Conservation (phyloP, 169 alveolate genomes). For the Cardiosporidium cionae region DNA sequence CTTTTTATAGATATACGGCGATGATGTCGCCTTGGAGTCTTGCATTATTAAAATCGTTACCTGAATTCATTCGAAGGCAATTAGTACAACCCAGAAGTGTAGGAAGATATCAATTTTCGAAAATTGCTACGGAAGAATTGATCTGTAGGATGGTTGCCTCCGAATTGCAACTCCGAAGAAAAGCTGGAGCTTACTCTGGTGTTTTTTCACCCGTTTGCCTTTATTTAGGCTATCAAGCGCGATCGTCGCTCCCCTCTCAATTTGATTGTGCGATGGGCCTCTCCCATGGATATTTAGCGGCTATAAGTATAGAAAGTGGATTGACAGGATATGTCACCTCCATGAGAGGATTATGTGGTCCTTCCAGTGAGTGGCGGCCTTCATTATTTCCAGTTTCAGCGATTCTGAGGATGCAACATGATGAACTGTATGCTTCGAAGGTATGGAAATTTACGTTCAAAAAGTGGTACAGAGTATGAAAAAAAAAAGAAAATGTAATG, state of each 20-base stretch:
- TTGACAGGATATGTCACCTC: conserved; percentile 85
- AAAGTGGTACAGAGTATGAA: too few relatives aligned
- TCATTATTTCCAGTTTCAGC: conserved; percentile 85
- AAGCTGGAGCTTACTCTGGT: conserved; percentile 64
- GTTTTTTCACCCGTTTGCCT: conserved; percentile 89
- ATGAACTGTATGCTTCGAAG: too few relatives aligned
- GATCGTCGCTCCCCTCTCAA: conserved; percentile 93
- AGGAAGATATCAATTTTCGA: too few relatives aligned
- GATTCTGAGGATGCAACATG: too few relatives aligned
- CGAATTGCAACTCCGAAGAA: conserved; percentile 67
- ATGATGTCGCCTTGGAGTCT: conserved; percentile 90
- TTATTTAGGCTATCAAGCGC: conserved; percentile 96
- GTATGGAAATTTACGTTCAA: too few relatives aligned
- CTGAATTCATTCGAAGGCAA: conserved; percentile 84
- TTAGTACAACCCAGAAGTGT: too few relatives aligned
- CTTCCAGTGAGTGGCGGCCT: conserved; percentile 83
- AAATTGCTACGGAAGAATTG: conserved; percentile 90
- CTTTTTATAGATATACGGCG: too few relatives aligned
- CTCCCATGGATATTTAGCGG: conserved; percentile 70
- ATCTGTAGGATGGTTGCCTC: conserved; percentile 84
- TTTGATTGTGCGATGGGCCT: conserved; percentile 59
- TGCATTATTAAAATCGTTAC: conserved; percentile 82
- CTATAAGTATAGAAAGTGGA: conserved; percentile 79
- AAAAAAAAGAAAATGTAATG: too few relatives aligned
- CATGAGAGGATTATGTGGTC: conserved; percentile 83